Evolutionary conservation across 352 stramenopile species (phyloP).

Genomic region (Phytophthora hibernalis): DNA sequence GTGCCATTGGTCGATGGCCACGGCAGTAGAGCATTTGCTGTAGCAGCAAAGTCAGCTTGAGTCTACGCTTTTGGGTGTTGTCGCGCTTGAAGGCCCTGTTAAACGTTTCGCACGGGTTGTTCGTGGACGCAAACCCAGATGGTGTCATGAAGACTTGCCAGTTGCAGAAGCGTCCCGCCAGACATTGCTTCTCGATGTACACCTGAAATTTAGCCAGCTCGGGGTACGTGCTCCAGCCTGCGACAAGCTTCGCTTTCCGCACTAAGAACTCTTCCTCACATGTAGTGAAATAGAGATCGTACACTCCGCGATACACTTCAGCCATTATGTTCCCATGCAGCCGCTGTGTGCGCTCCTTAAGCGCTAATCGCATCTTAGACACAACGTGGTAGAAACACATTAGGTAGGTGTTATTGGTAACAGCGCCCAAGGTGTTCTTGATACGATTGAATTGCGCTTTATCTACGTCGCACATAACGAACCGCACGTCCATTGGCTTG

Average conservation of each 20-base stretch:
- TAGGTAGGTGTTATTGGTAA: too few relatives aligned
- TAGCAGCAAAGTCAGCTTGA: background rate
- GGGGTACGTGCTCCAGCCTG: background rate
- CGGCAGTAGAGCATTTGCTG: background rate
- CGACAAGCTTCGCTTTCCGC: background rate
- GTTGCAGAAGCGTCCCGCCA: background rate
- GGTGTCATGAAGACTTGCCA: constrained; percentile 1
- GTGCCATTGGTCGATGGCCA: constrained; percentile 8
- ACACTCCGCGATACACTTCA: background rate
- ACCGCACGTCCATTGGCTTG: constrained; percentile 1
- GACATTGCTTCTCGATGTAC: constrained; percentile 16
- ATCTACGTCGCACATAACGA: constrained; percentile 10
- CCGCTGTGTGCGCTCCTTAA: constrained; percentile 1
- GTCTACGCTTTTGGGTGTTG: constrained; percentile 1
- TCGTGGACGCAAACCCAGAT: background rate
- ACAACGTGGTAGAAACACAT: constrained; percentile 13
- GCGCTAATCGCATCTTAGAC: background rate
- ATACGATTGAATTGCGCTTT: constrained; percentile 12
- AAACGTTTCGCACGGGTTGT: constrained; percentile 6
- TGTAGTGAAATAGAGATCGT: constrained; percentile 7
- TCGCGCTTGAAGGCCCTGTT: constrained; percentile 5
- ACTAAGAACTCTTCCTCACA: background rate
- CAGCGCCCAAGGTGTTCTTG: background rate
- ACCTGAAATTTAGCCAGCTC: background rate
- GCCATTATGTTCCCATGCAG: background rate